Base-by-base conservation (phyloP, 208 protist genomes). In the Novymonas esmeraldas region DNA sequence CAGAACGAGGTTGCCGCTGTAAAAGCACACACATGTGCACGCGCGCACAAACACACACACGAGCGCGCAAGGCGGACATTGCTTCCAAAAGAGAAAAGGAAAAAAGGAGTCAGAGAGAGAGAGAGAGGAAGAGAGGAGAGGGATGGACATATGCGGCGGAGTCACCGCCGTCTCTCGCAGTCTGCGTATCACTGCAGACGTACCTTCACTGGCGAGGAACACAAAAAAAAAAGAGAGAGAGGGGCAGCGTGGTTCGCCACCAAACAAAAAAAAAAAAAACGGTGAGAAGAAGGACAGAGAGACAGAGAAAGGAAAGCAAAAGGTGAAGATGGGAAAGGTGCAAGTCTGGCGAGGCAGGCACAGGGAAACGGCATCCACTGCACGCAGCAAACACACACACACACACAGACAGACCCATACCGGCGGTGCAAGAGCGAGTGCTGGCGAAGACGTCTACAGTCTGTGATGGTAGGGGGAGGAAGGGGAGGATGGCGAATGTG, bases 271-370 rank as follows among this genome's bases (percentile, higher is more conserved):
- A 22, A 42, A 0, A 3, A 44, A 54, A 1, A 18, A 24, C 29
- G 29, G 61, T 14, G 20, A 22, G 6, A 54, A 57, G 26, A 36
- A 44, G n/a, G 39, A 60, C 56, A 70, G 67, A 63, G 63, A 65
- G 51, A 56, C 39, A 26, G 26, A 28, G 20, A 48, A 71, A 13
- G 33, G 16, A 38, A 7, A 63, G 39, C 6, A n/a, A 55, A 6
- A 18, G 39, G 36, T 20, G 34, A 6, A 44, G 6, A 16, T 22
- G 20, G 18, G 29, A n/a, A n/a, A n/a, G n/a, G n/a, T n/a, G n/a
- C n/a, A n/a, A n/a, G n/a, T n/a, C n/a, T n/a, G n/a, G n/a, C n/a
- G n/a, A n/a, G n/a, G n/a, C n/a, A n/a, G n/a, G n/a, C n/a, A n/a
- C n/a, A 52, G 13, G 13, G 31, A 2, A 22, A 28, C 13, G 14